Evolutionary conservation across 352 stramenopile species (phyloP), one percentile per base, ranked within the genome.

Genomic region (Pythium rhizo-oryzae): DNA sequence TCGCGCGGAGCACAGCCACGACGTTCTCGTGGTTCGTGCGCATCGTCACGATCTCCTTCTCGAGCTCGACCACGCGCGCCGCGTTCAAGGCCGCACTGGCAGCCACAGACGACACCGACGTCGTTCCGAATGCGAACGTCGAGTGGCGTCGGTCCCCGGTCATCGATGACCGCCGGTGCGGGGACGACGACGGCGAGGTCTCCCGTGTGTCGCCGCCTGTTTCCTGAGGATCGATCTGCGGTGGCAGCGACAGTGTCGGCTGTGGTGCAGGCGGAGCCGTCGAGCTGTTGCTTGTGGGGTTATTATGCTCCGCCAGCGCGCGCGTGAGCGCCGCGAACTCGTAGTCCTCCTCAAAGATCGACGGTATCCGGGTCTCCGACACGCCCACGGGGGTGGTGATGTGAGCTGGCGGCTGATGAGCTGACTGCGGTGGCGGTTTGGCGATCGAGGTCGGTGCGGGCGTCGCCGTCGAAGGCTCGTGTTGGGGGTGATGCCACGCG

Each of bases 1-100:
- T 89, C 21, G 81, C 80, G 28, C 83, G 78, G 4, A 91, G 73
- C 53, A 89, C 81, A 1, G 81, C 81, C 19, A 91, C 80, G 41
- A 90, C 76, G 67, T 90, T 91, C 65, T 89, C 80, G 70, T 91
- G 81, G 62, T 85, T 91, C 2, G 78, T 85, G 8, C 80, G 79
- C 73, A 84, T 89, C 54, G 69, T 71, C 62, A 62, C 75, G 51
- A 91, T 89, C 70, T 90, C 83, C n/a, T 68, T 74, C 51, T 91
- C 81, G 6, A 91, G 73, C 60, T 90, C 83, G 2, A 62, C 60
- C n/a, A 90, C 59, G 19, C 83, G 79, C 2, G 68, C 37, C 16
- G 59, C 60, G 21, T 73, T 68, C n/a, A 59, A 33, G 15, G 56
- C 30, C 1, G 64, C 47, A 11, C 37, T 65, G 21, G 68, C 64